Conservation (phyloP, 2,329 filamentous ascomycete genomes). For the Teratosphaeria viscida region DNA sequence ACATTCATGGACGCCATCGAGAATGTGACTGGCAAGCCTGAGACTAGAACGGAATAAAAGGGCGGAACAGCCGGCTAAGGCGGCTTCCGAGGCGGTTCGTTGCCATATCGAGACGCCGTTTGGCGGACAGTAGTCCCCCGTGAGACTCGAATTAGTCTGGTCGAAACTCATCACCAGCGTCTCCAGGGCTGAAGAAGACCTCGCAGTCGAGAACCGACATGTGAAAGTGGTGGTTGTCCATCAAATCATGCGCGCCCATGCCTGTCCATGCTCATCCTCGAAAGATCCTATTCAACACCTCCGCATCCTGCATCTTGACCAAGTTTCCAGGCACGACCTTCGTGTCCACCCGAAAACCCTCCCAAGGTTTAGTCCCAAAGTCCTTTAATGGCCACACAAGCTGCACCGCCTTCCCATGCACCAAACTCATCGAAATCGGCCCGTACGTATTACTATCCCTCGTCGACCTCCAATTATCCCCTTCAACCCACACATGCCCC, state of each 20-base stretch:
- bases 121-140: neutral
- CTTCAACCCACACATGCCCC: slow-evolving; percentile 91
- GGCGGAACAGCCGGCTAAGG: slow-evolving; percentile 36
- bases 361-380: slow-evolving; percentile 42
- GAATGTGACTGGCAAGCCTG: slow-evolving; percentile 39
- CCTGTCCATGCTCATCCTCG: neutral
- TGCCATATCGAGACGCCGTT: neutral
- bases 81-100: slow-evolving; percentile 35
- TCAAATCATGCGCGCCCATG: neutral
- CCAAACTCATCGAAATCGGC: slow-evolving; percentile 54
- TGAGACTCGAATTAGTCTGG: too few relatives aligned
- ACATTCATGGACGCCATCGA: slow-evolving; percentile 44
- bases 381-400: slow-evolving; percentile 57
- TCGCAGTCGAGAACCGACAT: neutral
- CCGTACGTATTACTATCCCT: slow-evolving; percentile 87
- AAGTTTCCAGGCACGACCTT: slow-evolving; percentile 30
- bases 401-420: slow-evolving; percentile 64
- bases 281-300: neutral
- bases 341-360: slow-evolving; percentile 39
- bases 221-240: neutral
- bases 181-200: too few relatives aligned
- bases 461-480: slow-evolving; percentile 64
- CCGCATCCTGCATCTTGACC: slow-evolving; percentile 1
- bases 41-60: slow-evolving; percentile 44
- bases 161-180: too few relatives aligned